Evolutionary conservation across 208 protist species (phyloP), one percentile per base, ranked within the genome.

Genomic region (Trypanosoma vivax): DNA sequence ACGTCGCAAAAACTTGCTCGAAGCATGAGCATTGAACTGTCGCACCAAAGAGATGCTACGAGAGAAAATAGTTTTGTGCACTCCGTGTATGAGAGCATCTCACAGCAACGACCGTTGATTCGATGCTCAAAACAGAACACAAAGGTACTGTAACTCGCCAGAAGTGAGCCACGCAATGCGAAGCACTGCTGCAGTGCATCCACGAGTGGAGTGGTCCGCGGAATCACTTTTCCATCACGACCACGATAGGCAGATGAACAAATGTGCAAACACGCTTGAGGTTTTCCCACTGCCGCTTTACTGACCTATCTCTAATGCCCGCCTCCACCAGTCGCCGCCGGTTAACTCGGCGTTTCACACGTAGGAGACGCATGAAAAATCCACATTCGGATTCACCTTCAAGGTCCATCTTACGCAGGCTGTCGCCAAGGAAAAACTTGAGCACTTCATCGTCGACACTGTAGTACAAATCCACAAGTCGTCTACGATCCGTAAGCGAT

Each of bases 261-360:
- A 79, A 83, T 9, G 46, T 73, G 67, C 78, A 86, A 27, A 94
- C 83, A 45, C 62, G 52, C 49, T 83, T 80, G 14, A 92, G 61
- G 55, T 92, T 94, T 33, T 86, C 76, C 72, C 80, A 88, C 60
- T 94, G 87, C 14, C 87, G 74, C 5, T 57, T 58, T 28, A 94
- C 60, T 0, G 80, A 77, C 5, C 60, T 43, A 28, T 64, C 46
- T 28, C 27, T 50, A n/a, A 70, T 50, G 16, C 56, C 64, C 28
- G 37, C 31, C 7, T 46, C 4, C 14, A 47, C 58, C 10, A 70
- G 46, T 31, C 52, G 38, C 41, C 51, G 43, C 30, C 51, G 21
- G 5, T 56, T 52, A 39, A 50, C 21, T 24, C 27, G 18, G 11
- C 31, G 47, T 45, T 18, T 47, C 0, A 14, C 21, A 41, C 52